Base-by-base conservation (phyloP, 2,329 filamentous ascomycete species). In the Zymoseptoria passerinii region DNA sequence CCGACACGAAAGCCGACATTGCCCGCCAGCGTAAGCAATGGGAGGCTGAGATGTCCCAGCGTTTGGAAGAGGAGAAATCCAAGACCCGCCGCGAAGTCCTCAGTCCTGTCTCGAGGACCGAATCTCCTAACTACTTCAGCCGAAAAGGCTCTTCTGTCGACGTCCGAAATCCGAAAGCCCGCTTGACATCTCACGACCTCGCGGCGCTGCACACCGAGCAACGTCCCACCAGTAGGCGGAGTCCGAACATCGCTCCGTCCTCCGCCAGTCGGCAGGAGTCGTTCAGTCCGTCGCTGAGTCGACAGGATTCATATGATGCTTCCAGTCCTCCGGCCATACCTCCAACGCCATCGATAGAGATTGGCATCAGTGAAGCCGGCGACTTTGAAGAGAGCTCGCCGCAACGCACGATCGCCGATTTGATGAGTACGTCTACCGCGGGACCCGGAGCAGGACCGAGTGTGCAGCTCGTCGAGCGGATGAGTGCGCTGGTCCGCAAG, bases 381-480 rank as follows among this genome's bases (percentile, higher is more conserved):
- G 78, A 78, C n/a, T 72, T 80, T 23, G 81, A 83, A 53, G 79
- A 76, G 16, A 81, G 80, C 0, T 87, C 84, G 2, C 86, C 86
- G 1, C 84, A 84, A 48, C 85, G 86, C 59, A 84, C 87, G 6
- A 82, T 89, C 59, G 88, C 91, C 29, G 72, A 74, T 59, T 65
- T 74, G 53, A 64, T 73, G 50, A 67, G 65, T 57, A 71, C 69
- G 13, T 95, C 91, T 0, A 96, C 92, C 0, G 88, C 90, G 8
- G 92, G 87, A 0, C 62, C 64, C 2, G 64, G 58, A 20, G 92
- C 92, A 0, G 94, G 94, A 0, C 94, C 94, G 0, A 92, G 88
- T 0, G 92, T 99, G 1, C 92, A 97, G 74, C 83, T 99, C 0
- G 92, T 99, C 16, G 94, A 97, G 75, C 84, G 92, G 55, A 95